These are phyloP conservation scores for Leccinum arenicola DNA, from an alignment of 768 basidiomycete genomes.

Conservation along the genomic window DNA sequence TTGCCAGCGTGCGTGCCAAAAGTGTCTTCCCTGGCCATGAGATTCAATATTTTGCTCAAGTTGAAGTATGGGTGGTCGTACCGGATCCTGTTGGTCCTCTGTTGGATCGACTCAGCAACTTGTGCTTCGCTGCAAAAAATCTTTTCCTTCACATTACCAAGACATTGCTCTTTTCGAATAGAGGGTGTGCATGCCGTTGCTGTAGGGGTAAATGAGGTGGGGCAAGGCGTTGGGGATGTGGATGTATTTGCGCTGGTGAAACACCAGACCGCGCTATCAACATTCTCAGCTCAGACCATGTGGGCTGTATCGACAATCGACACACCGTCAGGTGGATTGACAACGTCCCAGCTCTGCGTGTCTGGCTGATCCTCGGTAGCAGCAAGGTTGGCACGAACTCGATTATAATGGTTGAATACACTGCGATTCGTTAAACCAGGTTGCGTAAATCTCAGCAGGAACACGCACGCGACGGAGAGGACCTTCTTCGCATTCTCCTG, in stretches of 20 bases:
- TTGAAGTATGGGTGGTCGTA: constrained; percentile 30
- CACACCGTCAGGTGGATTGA: constrained; percentile 29
- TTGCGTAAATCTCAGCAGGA: background rate
- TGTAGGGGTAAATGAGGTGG: constrained; percentile 37
- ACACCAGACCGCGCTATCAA: constrained; percentile 39
- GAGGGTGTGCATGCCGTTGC: constrained; percentile 44
- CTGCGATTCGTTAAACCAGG: constrained; percentile 37
- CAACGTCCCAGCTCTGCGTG: constrained; percentile 28
- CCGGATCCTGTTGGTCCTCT: constrained; percentile 88
- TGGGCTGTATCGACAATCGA: background rate
- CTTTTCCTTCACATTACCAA: constrained; percentile 68
- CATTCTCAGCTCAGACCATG: background rate
- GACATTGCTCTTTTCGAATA: constrained; percentile 96
- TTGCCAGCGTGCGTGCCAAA: constrained; percentile 87
- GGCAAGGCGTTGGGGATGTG: constrained; percentile 45
- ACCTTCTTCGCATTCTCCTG: constrained; percentile 93
- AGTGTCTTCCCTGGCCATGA: constrained; percentile 73
- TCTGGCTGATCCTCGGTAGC: constrained; percentile 40
- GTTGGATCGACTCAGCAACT: constrained; percentile 7
- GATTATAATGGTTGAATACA: constrained; percentile 94
- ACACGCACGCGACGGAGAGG: constrained; percentile 85
- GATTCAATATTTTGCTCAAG: background rate
- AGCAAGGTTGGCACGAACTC: constrained; percentile 69
- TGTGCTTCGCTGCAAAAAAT: constrained; percentile 1
- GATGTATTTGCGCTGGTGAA: constrained; percentile 58